A percentile compares a stretch with the other conserved stretches of the same genome.
Conservation (phyloP, 2,329 filamentous ascomycete species). For the Neonectria neomacrospora region DNA sequence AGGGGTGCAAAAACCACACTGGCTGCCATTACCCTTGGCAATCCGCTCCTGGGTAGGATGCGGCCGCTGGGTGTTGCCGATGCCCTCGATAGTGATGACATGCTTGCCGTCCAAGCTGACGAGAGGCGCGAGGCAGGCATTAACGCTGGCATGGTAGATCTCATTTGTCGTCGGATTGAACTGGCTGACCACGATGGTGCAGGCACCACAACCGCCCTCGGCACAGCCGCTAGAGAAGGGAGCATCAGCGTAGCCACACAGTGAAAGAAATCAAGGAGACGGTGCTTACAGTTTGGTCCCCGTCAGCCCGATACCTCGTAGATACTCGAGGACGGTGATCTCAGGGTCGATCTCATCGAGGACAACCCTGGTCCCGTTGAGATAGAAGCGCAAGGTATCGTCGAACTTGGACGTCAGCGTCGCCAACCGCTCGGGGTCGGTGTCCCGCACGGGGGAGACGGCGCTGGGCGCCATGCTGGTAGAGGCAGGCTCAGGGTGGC, state of each 20-base stretch:
- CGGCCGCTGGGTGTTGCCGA: slow-evolving; percentile 86
- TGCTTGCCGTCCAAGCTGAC: slow-evolving; percentile 97
- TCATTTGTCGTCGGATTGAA: slow-evolving; percentile 91
- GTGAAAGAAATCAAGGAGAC: not conserved
- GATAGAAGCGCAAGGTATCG: slow-evolving; percentile 89
- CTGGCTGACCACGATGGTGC: slow-evolving; percentile 94
- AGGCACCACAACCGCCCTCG: slow-evolving; percentile 96
- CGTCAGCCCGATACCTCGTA: slow-evolving; percentile 91
- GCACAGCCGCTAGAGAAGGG: slow-evolving; percentile 75
- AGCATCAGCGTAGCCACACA: slow-evolving; percentile 19
- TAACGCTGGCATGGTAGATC: slow-evolving; percentile 96
- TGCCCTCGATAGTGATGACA: slow-evolving; percentile 97
- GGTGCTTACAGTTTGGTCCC: slow-evolving; percentile 81
- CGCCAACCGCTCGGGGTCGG: slow-evolving; percentile 48
- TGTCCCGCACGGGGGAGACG: slow-evolving; percentile 60
- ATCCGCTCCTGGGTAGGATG: slow-evolving; percentile 93
- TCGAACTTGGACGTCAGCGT: slow-evolving; percentile 80
- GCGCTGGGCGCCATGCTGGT: slow-evolving; percentile 66
- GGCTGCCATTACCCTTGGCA: slow-evolving; percentile 89
- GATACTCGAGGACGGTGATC: slow-evolving; percentile 89
- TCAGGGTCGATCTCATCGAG: slow-evolving; percentile 92
- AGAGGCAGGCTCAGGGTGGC: slow-evolving; percentile 3
- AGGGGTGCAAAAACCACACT: slow-evolving; percentile 95
- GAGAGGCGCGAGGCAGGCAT: slow-evolving; percentile 92
- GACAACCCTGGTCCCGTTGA: slow-evolving; percentile 91